Percentiles rank a stretch among this genome's conserved stretches.
These are phyloP conservation scores for Yamadazyma nakazawae DNA, from an alignment of 805 yeast species.

Conservation along the genomic window DNA sequence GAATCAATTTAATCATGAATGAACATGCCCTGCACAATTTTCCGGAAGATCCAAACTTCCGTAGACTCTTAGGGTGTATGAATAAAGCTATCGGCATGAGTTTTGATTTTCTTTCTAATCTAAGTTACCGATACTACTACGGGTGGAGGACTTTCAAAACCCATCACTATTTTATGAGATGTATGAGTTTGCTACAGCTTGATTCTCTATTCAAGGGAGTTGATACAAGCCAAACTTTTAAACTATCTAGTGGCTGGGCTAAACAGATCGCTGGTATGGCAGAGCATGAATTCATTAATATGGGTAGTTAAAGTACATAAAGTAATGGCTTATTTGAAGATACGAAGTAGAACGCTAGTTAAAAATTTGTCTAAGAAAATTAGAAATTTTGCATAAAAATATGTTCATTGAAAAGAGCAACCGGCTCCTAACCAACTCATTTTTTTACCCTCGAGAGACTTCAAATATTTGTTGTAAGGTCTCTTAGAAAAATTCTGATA, in stretches of 20 bases:
- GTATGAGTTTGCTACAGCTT: conserved; percentile 3
- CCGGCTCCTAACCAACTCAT: too few relatives aligned
- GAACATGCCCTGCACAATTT: not conserved
- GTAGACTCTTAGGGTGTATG: not conserved
- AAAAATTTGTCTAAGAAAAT: too few relatives aligned
- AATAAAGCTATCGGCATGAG: not conserved
- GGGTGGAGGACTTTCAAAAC: conserved; percentile 8
- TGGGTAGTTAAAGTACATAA: not conserved
- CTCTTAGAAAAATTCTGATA: too few relatives aligned
- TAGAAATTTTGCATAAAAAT: too few relatives aligned
- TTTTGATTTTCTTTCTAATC: not conserved
- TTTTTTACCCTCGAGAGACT: too few relatives aligned
- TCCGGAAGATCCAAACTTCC: not conserved
- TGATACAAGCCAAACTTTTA: not conserved
- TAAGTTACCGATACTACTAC: conserved; percentile 7
- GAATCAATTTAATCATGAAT: conserved; percentile 1
- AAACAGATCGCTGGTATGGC: not conserved
- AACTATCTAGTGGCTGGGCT: not conserved
- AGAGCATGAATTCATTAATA: not conserved
- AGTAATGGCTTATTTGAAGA: too few relatives aligned
- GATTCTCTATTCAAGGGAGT: conserved; percentile 1
- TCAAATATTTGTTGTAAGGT: too few relatives aligned
- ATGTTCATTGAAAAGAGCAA: too few relatives aligned
- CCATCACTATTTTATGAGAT: conserved; percentile 6
- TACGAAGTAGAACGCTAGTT: too few relatives aligned